Percentiles rank a stretch among this genome's conserved stretches.
These are phyloP conservation scores for Nannizziopsis arthrosporioides DNA, from an alignment of 2,329 filamentous ascomycete genomes.

Conservation along the genomic window DNA sequence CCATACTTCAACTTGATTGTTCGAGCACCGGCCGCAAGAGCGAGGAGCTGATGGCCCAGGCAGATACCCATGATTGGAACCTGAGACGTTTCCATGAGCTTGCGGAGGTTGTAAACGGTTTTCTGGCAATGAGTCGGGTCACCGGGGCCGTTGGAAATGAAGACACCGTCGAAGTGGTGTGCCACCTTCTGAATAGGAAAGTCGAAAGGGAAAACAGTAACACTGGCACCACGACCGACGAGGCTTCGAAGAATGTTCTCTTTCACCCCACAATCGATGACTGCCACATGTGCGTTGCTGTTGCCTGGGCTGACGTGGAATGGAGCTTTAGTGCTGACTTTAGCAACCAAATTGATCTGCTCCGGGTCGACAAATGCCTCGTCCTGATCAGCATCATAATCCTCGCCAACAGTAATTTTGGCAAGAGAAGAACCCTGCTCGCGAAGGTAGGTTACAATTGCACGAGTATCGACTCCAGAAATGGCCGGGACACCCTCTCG, in stretches of 20 bases:
- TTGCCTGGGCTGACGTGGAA: slow-evolving; percentile 83
- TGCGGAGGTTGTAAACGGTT: slow-evolving; percentile 82
- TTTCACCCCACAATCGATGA: slow-evolving; percentile 98
- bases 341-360: slow-evolving; percentile 91
- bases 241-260: slow-evolving; percentile 97
- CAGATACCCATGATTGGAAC: slow-evolving; percentile 97
- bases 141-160: slow-evolving; percentile 97
- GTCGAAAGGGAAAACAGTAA: slow-evolving; percentile 91
- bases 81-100: slow-evolving; percentile 81
- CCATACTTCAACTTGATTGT: slow-evolving; percentile 99
- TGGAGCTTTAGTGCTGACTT: slow-evolving; percentile 93
- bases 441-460: slow-evolving; percentile 87
- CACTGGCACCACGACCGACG: slow-evolving; percentile 78
- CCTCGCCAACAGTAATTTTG: slow-evolving; percentile 86
- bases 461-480: slow-evolving; percentile 91
- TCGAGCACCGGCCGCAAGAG: slow-evolving; percentile 72
- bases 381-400: slow-evolving; percentile 97
- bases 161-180: slow-evolving; percentile 94
- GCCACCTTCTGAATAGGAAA: slow-evolving; percentile 98
- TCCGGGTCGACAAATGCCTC: slow-evolving; percentile 91
- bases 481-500: slow-evolving; percentile 93
- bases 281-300: slow-evolving; percentile 77
- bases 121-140: slow-evolving; percentile 94
- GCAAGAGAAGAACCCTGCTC: slow-evolving; percentile 95
- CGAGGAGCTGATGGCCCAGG: slow-evolving; percentile 90